phyloP scores from a whole-genome alignment of 2,329 filamentous ascomycete species.

The Penicillium rolfsii region DNA sequence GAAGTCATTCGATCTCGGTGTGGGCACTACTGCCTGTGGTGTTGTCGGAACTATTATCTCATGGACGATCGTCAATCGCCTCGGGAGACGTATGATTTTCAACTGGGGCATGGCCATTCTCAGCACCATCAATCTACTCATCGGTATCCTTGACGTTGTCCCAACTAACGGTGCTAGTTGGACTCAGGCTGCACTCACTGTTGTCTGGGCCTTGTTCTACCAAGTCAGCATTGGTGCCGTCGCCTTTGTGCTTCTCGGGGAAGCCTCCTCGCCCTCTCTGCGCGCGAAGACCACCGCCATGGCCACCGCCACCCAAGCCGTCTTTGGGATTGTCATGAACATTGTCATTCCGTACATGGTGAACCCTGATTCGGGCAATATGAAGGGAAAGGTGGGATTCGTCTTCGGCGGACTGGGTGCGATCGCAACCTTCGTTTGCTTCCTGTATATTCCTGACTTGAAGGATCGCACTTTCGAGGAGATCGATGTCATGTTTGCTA shows the following conservation, averaged over 20 bases:
- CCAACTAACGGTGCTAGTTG: slow-evolving; percentile 19
- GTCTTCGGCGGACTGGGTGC: not conserved
- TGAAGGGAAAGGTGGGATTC: not conserved
- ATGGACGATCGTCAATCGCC: not conserved
- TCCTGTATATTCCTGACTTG: not conserved
- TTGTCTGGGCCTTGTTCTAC: slow-evolving; percentile 46
- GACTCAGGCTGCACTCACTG: slow-evolving; percentile 39
- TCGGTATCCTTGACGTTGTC: not conserved
- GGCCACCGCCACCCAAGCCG: not conserved
- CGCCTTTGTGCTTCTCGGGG: slow-evolving; percentile 52
- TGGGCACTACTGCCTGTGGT: not conserved
- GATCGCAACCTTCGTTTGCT: not conserved
- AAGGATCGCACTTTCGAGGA: not conserved
- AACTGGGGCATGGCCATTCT: not conserved
- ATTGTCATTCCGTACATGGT: not conserved
- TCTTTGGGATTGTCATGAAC: slow-evolving; percentile 1
- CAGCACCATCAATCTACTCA: not conserved
- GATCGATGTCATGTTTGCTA: slow-evolving; percentile 1
- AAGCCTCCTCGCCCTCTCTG: slow-evolving; percentile 22
- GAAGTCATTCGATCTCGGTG: not conserved
- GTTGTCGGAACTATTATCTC: not conserved
- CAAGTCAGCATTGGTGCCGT: slow-evolving; percentile 44
- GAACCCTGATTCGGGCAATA: not conserved
- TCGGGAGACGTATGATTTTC: not conserved
- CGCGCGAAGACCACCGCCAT: not conserved